Evolutionary conservation across 2,329 filamentous ascomycete genomes (phyloP).

Genomic region (Gyromitra esculenta): DNA sequence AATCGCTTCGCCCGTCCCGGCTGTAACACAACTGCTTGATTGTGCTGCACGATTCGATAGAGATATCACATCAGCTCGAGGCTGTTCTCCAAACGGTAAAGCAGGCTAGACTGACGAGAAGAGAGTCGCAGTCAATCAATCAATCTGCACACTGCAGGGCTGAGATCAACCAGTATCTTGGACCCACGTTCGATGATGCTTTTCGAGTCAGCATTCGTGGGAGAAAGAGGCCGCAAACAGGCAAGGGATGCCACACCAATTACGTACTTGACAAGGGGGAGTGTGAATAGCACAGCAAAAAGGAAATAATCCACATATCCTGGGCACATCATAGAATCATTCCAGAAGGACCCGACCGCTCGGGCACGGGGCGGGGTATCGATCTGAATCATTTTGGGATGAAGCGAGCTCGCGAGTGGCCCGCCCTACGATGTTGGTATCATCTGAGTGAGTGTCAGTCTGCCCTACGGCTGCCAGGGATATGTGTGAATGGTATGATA

Average conservation of each 20-base stretch:
- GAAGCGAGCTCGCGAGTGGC: conserved; percentile 44
- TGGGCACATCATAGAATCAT: conserved; percentile 46
- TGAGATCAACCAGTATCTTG: conserved; percentile 48
- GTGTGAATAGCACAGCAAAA: neutral
- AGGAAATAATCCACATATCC: conserved; percentile 37
- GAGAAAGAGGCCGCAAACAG: neutral
- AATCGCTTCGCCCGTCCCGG: conserved; percentile 30
- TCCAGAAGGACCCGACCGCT: conserved; percentile 48
- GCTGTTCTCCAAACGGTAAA: conserved; percentile 25
- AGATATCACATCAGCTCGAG: conserved; percentile 51
- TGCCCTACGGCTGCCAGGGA: conserved; percentile 47
- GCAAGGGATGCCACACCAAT: conserved; percentile 48
- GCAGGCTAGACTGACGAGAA: conserved; percentile 13
- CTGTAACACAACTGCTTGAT: conserved; percentile 31
- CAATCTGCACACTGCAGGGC: conserved; percentile 44
- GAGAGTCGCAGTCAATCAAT: conserved; percentile 36
- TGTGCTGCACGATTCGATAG: conserved; percentile 48
- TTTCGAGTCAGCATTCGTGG: conserved; percentile 42
- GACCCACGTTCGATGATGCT: conserved; percentile 41
- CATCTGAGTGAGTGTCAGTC: conserved; percentile 33
- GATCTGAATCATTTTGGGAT: conserved; percentile 47
- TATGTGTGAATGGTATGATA: neutral
- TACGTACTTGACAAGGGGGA: conserved; percentile 41
- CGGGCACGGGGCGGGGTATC: conserved; percentile 47
- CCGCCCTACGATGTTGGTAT: conserved; percentile 45